phyloP scores from a whole-genome alignment of 192 early-diverging fungal genomes.

The Martensiomyces pterosporus region DNA sequence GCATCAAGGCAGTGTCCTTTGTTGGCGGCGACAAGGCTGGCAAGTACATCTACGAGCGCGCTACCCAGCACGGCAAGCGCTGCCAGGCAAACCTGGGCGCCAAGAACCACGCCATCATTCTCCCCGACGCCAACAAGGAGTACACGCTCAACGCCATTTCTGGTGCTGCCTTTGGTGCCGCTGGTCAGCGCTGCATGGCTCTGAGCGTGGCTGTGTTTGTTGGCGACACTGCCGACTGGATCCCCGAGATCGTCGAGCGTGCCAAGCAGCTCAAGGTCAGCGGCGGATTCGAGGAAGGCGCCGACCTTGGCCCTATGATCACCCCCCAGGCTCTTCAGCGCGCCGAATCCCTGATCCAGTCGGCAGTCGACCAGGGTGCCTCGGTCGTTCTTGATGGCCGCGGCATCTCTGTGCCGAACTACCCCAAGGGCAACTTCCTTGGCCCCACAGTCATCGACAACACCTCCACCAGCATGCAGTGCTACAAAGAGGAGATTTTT shows the following conservation, averaged over 20 bases:
- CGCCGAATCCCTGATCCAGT: conserved; percentile 72
- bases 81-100: conserved; percentile 96
- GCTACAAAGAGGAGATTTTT: conserved; percentile 95
- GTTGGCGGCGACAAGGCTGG: conserved; percentile 90
- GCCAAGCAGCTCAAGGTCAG: conserved; percentile 78
- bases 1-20: conserved; percentile 89
- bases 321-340: conserved; percentile 71
- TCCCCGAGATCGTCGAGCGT: conserved; percentile 85
- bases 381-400: conserved; percentile 84
- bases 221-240: conserved; percentile 76
- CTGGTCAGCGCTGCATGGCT: conserved; percentile 98
- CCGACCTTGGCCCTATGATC: conserved; percentile 92
- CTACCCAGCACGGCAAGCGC: conserved; percentile 86
- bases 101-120: conserved; percentile 95
- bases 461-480: conserved; percentile 74
- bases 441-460: conserved; percentile 86
- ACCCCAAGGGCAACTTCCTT: conserved; percentile 91
- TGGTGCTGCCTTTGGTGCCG: conserved; percentile 96
- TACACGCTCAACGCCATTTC: conserved; percentile 86
- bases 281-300: conserved; percentile 76
- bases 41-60: conserved; percentile 82
- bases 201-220: conserved; percentile 90
- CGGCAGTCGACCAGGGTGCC: conserved; percentile 84
- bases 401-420: conserved; percentile 63
- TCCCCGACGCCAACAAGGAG: conserved; percentile 94